Percentiles rank a stretch among this genome's conserved stretches.
phyloP scores from a whole-genome alignment of 805 yeast species.

The Kluyveromyces nonfermentans region DNA sequence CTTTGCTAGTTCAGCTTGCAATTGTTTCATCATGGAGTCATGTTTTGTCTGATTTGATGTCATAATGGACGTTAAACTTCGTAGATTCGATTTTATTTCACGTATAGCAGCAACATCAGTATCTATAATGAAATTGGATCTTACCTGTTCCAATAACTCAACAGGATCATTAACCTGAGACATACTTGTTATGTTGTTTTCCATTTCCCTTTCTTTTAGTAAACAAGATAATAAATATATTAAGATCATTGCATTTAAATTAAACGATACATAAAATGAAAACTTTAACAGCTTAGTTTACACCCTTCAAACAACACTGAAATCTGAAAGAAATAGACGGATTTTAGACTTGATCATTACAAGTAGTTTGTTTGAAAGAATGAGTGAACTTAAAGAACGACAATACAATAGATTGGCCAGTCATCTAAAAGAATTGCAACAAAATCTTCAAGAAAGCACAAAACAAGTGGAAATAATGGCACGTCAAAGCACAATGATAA shows the following conservation, averaged over 20 bases:
- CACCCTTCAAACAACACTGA: too few species aligned
- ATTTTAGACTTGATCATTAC: too few species aligned
- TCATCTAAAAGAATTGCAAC: constrained; percentile 20
- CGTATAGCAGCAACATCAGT: constrained; percentile 14
- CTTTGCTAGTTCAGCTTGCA: constrained; percentile 9
- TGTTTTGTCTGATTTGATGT: constrained; percentile 6
- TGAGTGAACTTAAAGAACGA: constrained; percentile 22
- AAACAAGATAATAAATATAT: too few species aligned
- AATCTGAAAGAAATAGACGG: too few species aligned
- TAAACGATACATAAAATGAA: too few species aligned
- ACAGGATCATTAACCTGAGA: constrained; percentile 12
- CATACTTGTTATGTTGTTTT: constrained; percentile 3
- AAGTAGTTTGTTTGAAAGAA: too few species aligned
- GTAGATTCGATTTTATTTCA: constrained; percentile 6
- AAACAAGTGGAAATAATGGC: constrained; percentile 23
- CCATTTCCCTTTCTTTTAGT: background rate
- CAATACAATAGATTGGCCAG: constrained; percentile 26
- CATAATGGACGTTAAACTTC: constrained; percentile 7
- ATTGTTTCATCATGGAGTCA: constrained; percentile 6
- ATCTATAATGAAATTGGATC: constrained; percentile 21
- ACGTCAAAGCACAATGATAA: constrained; percentile 24
- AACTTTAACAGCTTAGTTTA: too few species aligned
- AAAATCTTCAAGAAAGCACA: constrained; percentile 20
- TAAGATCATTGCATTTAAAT: too few species aligned
- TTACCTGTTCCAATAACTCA: constrained; percentile 16